Evolutionary conservation across 768 basidiomycete species (phyloP).

Genomic region (Boletus bicolor): DNA sequence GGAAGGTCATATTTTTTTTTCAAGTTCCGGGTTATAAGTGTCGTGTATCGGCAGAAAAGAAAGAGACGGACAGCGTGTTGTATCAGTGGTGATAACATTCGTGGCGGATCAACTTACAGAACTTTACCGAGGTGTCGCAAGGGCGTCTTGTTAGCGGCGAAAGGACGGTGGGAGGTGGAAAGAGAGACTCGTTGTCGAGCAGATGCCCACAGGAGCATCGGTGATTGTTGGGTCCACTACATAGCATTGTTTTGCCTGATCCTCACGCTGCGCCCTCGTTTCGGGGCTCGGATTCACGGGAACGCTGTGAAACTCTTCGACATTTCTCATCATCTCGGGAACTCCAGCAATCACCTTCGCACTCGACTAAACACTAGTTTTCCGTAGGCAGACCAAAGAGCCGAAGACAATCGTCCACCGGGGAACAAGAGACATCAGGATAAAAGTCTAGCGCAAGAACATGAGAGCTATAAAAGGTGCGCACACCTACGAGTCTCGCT

Average conservation of each 20-base stretch:
- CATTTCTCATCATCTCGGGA: constrained; percentile 17
- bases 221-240: not conserved
- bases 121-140: constrained; percentile 10
- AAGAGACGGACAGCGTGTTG: not conserved
- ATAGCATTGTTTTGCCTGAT: not conserved
- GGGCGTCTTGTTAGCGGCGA: constrained; percentile 7
- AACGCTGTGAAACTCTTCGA: not conserved
- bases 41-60: too few relatives aligned
- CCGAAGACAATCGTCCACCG: not conserved
- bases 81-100: not conserved
- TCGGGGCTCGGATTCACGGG: not conserved
- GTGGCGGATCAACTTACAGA: constrained; percentile 14
- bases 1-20: not conserved
- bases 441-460: not conserved
- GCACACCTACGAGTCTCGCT: constrained; percentile 15
- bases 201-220: constrained; percentile 5
- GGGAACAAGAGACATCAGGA: not conserved
- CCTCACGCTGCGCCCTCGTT: not conserved
- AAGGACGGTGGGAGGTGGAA: constrained; percentile 2
- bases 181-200: not conserved
- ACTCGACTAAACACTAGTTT: not conserved
- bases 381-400: too few relatives aligned
- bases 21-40: not conserved
- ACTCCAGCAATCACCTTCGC: not conserved
- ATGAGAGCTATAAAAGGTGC: constrained; percentile 69